Evolutionary conservation across 2,329 filamentous ascomycete species (phyloP).

Genomic region (Penicillium palitans): DNA sequence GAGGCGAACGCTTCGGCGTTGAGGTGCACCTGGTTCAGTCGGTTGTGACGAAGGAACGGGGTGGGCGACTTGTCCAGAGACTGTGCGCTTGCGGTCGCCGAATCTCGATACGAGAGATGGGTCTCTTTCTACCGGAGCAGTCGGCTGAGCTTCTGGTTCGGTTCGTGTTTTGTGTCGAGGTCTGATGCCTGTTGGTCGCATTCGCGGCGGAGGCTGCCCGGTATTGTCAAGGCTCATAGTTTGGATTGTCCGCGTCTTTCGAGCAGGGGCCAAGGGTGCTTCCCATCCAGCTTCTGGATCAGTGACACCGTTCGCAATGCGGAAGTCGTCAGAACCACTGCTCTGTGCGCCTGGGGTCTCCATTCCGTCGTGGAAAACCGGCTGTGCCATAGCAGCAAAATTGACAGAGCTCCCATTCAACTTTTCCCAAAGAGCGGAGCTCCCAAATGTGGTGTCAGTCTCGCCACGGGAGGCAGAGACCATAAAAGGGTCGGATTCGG

Average conservation of each 20-base stretch:
- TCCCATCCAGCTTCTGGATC: constrained; percentile 41
- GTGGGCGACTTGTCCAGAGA: constrained; percentile 73
- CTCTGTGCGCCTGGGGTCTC: constrained; percentile 63
- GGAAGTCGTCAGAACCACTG: constrained; percentile 44
- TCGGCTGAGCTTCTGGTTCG: constrained; percentile 42
- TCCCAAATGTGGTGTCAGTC: constrained; percentile 36
- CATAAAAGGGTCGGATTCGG: constrained; percentile 47
- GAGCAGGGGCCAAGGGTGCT: constrained; percentile 45
- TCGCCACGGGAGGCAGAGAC: constrained; percentile 38
- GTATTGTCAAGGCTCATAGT: constrained; percentile 51
- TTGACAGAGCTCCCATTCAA: constrained; percentile 49
- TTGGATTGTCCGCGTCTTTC: constrained; percentile 57
- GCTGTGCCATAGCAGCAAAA: constrained; percentile 37
- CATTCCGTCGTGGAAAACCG: constrained; percentile 54
- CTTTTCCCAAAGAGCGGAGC: constrained; percentile 51
- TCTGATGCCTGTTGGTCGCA: constrained; percentile 55
- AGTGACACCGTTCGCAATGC: constrained; percentile 33
- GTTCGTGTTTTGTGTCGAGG: constrained; percentile 43
- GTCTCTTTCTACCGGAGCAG: constrained; percentile 35
- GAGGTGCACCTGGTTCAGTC: constrained; percentile 63
- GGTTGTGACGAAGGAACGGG: constrained; percentile 53
- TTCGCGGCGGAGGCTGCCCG: constrained; percentile 63
- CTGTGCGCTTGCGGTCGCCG: constrained; percentile 78
- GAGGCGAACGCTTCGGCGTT: constrained; percentile 71
- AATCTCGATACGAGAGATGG: constrained; percentile 36